Evolutionary conservation across 2,329 filamentous ascomycete genomes (phyloP).

Genomic region (Aspergillus fijiensis): DNA sequence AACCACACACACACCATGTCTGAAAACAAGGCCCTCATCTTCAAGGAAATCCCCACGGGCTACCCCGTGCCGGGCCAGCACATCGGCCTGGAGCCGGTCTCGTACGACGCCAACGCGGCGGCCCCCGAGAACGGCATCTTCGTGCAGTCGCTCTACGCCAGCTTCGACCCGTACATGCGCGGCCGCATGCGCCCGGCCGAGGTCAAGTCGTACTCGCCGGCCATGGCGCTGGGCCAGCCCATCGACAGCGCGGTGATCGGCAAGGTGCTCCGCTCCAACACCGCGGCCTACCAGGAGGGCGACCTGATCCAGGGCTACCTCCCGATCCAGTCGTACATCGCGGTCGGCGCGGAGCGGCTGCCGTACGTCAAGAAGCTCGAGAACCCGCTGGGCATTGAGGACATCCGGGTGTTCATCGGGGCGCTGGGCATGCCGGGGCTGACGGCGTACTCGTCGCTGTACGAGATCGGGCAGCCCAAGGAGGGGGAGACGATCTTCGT

Average conservation of each 20-base stretch:
- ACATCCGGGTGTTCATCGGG: slow-evolving; percentile 64
- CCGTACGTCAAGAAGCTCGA: slow-evolving; percentile 56
- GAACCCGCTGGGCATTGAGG: slow-evolving; percentile 59
- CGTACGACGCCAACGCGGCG: slow-evolving; percentile 60
- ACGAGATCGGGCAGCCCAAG: slow-evolving; percentile 72
- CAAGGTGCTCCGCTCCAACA: slow-evolving; percentile 70
- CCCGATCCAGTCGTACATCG: slow-evolving; percentile 69
- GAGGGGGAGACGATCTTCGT: slow-evolving; percentile 81
- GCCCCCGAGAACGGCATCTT: slow-evolving; percentile 66
- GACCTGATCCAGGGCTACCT: slow-evolving; percentile 62
- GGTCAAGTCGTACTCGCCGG: slow-evolving; percentile 65
- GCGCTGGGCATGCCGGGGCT: slow-evolving; percentile 76
- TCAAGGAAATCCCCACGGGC: slow-evolving; percentile 66
- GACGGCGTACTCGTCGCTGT: slow-evolving; percentile 72
- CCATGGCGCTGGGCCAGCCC: slow-evolving; percentile 62
- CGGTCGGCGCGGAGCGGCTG: slow-evolving; percentile 51
- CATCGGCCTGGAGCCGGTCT: slow-evolving; percentile 63
- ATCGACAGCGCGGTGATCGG: slow-evolving; percentile 65
- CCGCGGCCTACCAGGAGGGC: slow-evolving; percentile 61
- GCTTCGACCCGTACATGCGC: slow-evolving; percentile 82
- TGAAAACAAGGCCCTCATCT: slow-evolving; percentile 73
- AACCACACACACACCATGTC: slow-evolving; percentile 25
- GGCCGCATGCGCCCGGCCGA: slow-evolving; percentile 69
- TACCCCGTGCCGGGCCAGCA: slow-evolving; percentile 70
- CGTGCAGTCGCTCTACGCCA: slow-evolving; percentile 69